Base-by-base conservation (phyloP, 148 eudicot species). In the Vaccinium vitisidaea region DNA sequence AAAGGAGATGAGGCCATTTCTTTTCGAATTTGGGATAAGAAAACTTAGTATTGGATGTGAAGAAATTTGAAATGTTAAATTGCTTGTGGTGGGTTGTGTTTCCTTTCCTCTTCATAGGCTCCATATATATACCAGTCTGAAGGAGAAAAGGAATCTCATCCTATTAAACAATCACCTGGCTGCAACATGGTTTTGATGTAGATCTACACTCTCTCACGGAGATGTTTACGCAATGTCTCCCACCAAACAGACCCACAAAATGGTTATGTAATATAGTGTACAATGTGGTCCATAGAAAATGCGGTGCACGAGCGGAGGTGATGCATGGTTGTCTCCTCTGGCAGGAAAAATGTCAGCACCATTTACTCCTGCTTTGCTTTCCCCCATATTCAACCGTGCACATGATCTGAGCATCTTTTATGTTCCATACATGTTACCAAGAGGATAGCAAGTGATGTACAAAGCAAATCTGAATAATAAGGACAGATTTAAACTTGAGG, bases 1-100 rank as follows among this genome's bases (percentile, higher is more conserved):
- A 50, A 67, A 83, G 88, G 63, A 27, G 71, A 80, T 46, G 86
- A 12, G 74, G 75, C 81, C 86, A 75, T 84, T 12, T 3, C 3
- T 85, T 59, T n/a, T 18, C 14, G 0, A 46, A 1, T 49, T 21
- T 16, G 48, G 48, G 0, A 71, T 32, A 13, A 71, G 46, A 46
- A 61, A 6, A 15, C 18, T 61, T 32, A 15, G 21, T 5, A 19
- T 2, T 63, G 10, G 74, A 43, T 61, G 65, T 11, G 15, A 25
- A 73, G 36, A 25, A 73, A 19, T 21, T 18, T 50, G 21, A n/a
- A 81, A 81, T 14, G 46, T 63, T 23, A 23, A 23, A n/a, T 13
- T 70, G 3, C 1, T 14, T 25, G 55, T 46, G 39, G 69, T n/a
- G 56, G 21, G 15, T 59, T 59, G 53, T 32, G 73, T 3, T 65